Percentiles rank a stretch among this genome's conserved stretches.
phyloP scores from a whole-genome alignment of 805 yeast genomes.

The Lipomyces starkeyi region DNA sequence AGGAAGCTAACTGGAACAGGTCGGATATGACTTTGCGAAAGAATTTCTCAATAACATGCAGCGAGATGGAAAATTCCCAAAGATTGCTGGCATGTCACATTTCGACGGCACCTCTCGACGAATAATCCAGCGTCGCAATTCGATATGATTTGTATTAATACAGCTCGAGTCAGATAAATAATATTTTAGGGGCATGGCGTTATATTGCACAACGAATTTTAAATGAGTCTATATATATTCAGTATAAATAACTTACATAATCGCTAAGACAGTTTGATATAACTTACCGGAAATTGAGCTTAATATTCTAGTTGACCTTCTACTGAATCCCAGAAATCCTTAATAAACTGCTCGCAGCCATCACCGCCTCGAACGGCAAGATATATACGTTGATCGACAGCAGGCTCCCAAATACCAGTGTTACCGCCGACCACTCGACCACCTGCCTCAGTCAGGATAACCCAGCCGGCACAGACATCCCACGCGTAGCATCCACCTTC shows the following conservation, averaged over 20 bases:
- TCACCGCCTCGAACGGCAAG: constrained; percentile 63
- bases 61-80: constrained; percentile 61
- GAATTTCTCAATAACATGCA: constrained; percentile 59
- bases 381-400: constrained; percentile 59
- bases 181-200: not conserved
- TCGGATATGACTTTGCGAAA: constrained; percentile 65
- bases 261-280: no score
- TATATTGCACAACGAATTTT: constrained; percentile 1
- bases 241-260: not conserved
- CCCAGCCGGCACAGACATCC: constrained; percentile 76
- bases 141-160: constrained; percentile 22
- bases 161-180: not conserved
- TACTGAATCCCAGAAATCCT: constrained; percentile 58
- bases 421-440: constrained; percentile 63
- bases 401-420: constrained; percentile 55
- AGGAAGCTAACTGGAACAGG: not conserved
- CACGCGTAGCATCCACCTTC: constrained; percentile 73
- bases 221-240: not conserved
- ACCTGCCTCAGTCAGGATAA: constrained; percentile 64
- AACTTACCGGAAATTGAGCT: no score
- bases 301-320: constrained; percentile 54
- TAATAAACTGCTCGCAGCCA: constrained; percentile 54
- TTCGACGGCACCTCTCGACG: constrained; percentile 7
- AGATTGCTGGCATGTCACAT: constrained; percentile 58
- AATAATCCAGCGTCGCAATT: constrained; percentile 32